Base-by-base conservation (phyloP, 2,329 filamentous ascomycete genomes). In the Albifimbria verrucaria region DNA sequence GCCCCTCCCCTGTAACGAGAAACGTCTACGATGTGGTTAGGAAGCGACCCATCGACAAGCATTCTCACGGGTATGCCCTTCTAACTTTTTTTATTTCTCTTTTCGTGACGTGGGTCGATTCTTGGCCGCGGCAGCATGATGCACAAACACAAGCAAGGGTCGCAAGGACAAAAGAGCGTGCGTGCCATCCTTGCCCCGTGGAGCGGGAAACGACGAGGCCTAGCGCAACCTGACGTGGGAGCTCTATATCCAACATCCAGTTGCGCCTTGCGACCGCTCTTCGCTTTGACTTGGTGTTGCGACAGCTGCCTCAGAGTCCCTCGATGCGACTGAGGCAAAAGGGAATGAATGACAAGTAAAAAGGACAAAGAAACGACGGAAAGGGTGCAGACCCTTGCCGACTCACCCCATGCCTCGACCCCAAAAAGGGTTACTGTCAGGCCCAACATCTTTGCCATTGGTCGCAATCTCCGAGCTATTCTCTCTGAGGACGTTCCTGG, bases 381-480 rank as follows among this genome's bases (percentile, higher is more conserved):
- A 39, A 6, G 32, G 32, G 5, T 12, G 12, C 15, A 39, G 32
- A 39, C 32, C 32, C 32, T 17, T 39, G 32, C 18, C 32, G 32
- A 39, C 4, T 7, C 11, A n/a, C 18, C 32, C 32, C 32, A 39
- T 39, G 32, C 32, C 32, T 12, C 12, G 32, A 39, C 18, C 5
- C 32, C 32, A 12, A 39, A 39, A 39, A 39, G 12, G 32, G 32
- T 39, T 39, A 39, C 32, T 39, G 32, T n/a, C 32, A 39, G 32
- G 32, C 32, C 32, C 32, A 12, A 39, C 32, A n/a, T 39, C 32
- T 39, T 39, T n/a, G 32, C 32, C 32, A 39, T 53, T 49, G 51
- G 41, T 24, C 48, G 48, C 41, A 56, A 56, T 56, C 49, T 53
- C 54, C 54, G 51, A 10, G 48, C 42, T 18, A 5, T 39, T 5